Evolutionary conservation across 1,284 basidiomycete species (phyloP).

Genomic region (Heterobasidion annosum): DNA sequence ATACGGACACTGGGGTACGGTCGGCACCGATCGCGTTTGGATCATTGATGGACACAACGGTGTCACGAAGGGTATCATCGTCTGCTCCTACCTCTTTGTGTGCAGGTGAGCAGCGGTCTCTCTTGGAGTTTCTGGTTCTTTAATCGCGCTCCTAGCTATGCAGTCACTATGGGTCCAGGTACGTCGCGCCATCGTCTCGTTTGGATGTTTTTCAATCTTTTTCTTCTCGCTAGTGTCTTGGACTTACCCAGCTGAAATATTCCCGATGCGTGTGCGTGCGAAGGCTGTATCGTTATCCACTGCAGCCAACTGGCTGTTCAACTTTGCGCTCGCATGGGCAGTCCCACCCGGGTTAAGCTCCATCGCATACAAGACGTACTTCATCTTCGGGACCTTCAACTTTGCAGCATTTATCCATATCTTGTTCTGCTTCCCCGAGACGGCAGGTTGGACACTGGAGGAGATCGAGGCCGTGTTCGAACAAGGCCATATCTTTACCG

Average conservation of each 20-base stretch:
- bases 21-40: slow-evolving; percentile 43
- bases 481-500: slow-evolving; percentile 59
- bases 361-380: slow-evolving; percentile 43
- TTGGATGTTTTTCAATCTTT: slow-evolving; percentile 19
- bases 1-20: slow-evolving; percentile 53
- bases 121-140: neutral
- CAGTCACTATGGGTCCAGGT: slow-evolving; percentile 1
- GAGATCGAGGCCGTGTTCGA: slow-evolving; percentile 71
- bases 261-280: slow-evolving; percentile 63
- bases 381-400: slow-evolving; percentile 74
- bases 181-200: neutral
- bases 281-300: slow-evolving; percentile 63
- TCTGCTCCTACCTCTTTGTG: slow-evolving; percentile 70
- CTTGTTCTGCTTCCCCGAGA: slow-evolving; percentile 70
- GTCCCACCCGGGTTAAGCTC: slow-evolving; percentile 28
- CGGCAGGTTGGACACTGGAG: slow-evolving; percentile 61
- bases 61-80: slow-evolving; percentile 63
- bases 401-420: slow-evolving; percentile 62
- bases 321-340: slow-evolving; percentile 58
- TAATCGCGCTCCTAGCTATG: neutral
- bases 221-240: slow-evolving; percentile 34
- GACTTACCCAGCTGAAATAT: slow-evolving; percentile 54
- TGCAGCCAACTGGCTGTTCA: slow-evolving; percentile 63
- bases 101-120: slow-evolving; percentile 25
- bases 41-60: slow-evolving; percentile 44